These are phyloP conservation scores for Nematocida ausubeli DNA, from an alignment of 371 early-diverging fungal genomes.

Conservation along the genomic window DNA sequence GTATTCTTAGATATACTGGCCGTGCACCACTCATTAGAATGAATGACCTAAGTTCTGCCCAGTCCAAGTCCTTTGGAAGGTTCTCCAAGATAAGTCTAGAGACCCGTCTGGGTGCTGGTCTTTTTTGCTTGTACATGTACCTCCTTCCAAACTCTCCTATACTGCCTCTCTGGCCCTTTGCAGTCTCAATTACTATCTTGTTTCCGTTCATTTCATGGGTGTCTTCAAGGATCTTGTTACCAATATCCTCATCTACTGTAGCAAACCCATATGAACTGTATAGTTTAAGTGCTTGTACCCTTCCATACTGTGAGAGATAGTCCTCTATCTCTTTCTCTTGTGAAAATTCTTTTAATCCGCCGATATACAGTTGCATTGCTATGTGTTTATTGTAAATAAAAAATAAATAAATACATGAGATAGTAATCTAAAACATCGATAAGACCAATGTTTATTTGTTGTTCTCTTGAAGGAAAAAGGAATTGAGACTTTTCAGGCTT, in stretches of 20 bases:
- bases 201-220: constrained; percentile 10
- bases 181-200: constrained; percentile 22
- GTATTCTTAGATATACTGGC: constrained; percentile 31
- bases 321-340: constrained; percentile 39
- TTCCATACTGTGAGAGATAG: constrained; percentile 34
- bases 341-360: constrained; percentile 34
- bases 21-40: constrained; percentile 23
- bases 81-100: constrained; percentile 41
- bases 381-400: constrained; percentile 13
- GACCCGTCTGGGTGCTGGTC: neutral
- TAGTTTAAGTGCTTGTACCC: constrained; percentile 14
- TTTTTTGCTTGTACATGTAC: neutral
- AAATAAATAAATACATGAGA: constrained; percentile 33
- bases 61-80: constrained; percentile 27
- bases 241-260: constrained; percentile 21
- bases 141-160: neutral
- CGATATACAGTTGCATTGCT: constrained; percentile 50
- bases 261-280: constrained; percentile 47
- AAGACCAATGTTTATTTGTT: no score
- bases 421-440: constrained; percentile 17
- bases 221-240: constrained; percentile 31
- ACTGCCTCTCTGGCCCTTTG: neutral
- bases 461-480: no score
- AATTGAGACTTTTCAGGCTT: no score
- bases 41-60: constrained; percentile 33